Conservation (phyloP, 1,139 yeast species). For the Taphrina deformans region DNA sequence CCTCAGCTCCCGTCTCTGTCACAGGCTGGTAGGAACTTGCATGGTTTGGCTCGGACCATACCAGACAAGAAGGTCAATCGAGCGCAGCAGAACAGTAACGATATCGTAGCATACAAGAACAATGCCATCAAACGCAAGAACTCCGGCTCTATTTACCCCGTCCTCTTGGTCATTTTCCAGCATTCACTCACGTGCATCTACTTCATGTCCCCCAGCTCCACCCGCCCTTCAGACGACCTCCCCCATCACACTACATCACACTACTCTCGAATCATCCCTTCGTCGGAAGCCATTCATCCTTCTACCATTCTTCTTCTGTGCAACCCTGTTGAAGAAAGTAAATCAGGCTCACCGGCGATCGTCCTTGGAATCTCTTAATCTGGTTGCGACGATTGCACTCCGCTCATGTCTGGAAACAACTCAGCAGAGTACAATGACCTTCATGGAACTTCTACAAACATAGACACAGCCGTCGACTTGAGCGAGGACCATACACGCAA, state of each 20-base stretch:
- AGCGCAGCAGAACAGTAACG: too few relatives aligned
- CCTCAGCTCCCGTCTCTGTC: neutral
- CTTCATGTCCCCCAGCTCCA: neutral
- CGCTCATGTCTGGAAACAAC: neutral
- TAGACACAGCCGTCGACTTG: constrained; percentile 30
- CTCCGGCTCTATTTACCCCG: neutral
- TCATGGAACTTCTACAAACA: constrained; percentile 24
- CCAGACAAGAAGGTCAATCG: too few relatives aligned
- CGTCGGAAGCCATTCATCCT: neutral
- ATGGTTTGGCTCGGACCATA: too few relatives aligned
- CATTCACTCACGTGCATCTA: neutral
- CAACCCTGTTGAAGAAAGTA: too few relatives aligned
- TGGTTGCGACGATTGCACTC: neutral
- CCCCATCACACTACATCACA: neutral
- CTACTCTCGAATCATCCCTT: neutral
- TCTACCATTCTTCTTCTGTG: neutral
- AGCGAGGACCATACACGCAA: constrained; percentile 23
- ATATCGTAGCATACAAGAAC: too few relatives aligned
- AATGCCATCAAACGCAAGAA: too few relatives aligned
- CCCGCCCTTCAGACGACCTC: neutral
- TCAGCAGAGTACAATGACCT: constrained; percentile 17
- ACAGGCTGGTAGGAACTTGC: neutral
- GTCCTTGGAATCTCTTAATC: too few relatives aligned
- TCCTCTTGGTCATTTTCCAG: neutral
- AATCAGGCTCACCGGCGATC: too few relatives aligned